These are phyloP conservation scores for Agaricus sinodeliciosus DNA, from an alignment of 768 basidiomycete genomes.

Conservation along the genomic window DNA sequence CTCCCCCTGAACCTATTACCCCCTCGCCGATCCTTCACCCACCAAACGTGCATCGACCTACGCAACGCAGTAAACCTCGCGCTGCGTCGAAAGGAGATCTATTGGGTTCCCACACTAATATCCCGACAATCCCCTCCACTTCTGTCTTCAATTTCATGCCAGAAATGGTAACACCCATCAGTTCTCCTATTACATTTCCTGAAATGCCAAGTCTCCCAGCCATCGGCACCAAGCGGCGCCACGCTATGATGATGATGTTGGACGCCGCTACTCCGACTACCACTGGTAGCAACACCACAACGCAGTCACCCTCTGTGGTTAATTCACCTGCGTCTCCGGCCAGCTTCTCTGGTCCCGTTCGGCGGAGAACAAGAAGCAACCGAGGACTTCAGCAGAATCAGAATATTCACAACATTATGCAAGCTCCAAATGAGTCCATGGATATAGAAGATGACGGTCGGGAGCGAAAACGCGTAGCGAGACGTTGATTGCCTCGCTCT, in stretches of 20 bases:
- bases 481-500: constrained; percentile 35
- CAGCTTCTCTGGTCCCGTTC: constrained; percentile 17
- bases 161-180: constrained; percentile 16
- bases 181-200: constrained; percentile 22
- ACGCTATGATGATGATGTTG: constrained; percentile 75
- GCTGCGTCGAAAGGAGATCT: constrained; percentile 12
- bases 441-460: constrained; percentile 73
- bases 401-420: constrained; percentile 31
- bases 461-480: constrained; percentile 67
- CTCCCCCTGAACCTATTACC: constrained; percentile 25
- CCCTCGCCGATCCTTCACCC: constrained; percentile 24
- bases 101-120: constrained; percentile 15
- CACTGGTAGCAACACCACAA: constrained; percentile 29
- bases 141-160: constrained; percentile 17
- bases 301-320: constrained; percentile 19
- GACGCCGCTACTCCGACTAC: constrained; percentile 42
- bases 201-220: constrained; percentile 37
- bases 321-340: constrained; percentile 15
- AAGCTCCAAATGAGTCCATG: constrained; percentile 44
- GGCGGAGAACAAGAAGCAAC: constrained; percentile 53
- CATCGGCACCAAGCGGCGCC: constrained; percentile 65
- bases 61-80: constrained; percentile 17
- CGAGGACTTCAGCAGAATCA: constrained; percentile 31
- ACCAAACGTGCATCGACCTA: constrained; percentile 15
- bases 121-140: constrained; percentile 14